These are phyloP conservation scores for Hypoxylon sp. DNA, from an alignment of 2,329 filamentous ascomycete genomes.

Conservation along the genomic window DNA sequence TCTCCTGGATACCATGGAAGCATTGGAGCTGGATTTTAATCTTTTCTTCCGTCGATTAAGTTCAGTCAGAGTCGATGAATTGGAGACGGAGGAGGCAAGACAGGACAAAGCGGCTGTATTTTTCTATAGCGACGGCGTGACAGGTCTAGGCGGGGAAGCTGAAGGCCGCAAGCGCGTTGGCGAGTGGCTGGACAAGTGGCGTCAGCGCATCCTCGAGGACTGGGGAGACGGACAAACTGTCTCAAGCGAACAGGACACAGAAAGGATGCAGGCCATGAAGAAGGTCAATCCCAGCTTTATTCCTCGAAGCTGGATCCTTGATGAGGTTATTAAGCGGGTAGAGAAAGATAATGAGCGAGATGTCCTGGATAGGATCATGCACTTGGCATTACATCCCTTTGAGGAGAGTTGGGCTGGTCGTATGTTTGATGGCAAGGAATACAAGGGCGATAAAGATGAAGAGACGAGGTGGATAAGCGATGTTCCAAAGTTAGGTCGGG, in stretches of 20 bases:
- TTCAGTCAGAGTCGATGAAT: constrained; percentile 70
- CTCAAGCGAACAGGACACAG: constrained; percentile 65
- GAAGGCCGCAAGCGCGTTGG: constrained; percentile 77
- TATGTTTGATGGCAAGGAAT: constrained; percentile 63
- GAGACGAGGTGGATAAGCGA: constrained; percentile 89
- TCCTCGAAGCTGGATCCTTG: constrained; percentile 90
- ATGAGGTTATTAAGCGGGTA: constrained; percentile 91
- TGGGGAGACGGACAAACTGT: constrained; percentile 69
- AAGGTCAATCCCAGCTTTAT: constrained; percentile 93
- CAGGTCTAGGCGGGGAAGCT: constrained; percentile 71
- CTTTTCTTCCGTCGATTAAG: constrained; percentile 91
- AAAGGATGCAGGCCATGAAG: constrained; percentile 82
- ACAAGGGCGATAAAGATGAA: constrained; percentile 76
- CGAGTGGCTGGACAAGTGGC: constrained; percentile 87
- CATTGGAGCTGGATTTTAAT: constrained; percentile 90
- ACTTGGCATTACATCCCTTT: constrained; percentile 88
- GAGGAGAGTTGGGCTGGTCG: constrained; percentile 79
- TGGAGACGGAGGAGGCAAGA: constrained; percentile 76
- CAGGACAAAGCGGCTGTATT: constrained; percentile 78
- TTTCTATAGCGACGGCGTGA: constrained; percentile 82
- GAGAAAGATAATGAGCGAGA: constrained; percentile 87
- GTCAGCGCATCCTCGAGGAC: constrained; percentile 78
- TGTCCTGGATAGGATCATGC: constrained; percentile 82
- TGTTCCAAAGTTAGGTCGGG: constrained; percentile 82
- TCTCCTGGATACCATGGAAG: constrained; percentile 84